Base-by-base conservation (phyloP, 371 early-diverging fungal genomes). In the Mortierella sp. region DNA sequence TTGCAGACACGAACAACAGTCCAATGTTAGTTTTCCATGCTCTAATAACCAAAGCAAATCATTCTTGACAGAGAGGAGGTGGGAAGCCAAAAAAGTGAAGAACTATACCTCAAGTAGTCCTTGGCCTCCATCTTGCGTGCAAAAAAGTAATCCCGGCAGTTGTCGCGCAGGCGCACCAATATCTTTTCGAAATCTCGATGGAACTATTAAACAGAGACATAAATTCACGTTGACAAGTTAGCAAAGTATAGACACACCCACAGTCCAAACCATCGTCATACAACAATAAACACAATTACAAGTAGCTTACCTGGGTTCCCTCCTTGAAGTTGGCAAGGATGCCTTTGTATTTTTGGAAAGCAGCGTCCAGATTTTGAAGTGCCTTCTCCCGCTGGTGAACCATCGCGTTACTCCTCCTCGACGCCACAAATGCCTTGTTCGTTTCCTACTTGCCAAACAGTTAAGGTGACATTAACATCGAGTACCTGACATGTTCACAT, bases 101-200 rank as follows among this genome's bases (percentile, higher is more conserved):
- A 8, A 0, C 19, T 19, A 21, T 78, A 84, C 90, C 88, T 88
- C 79, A 89, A 63, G 55, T 91, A 71, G 31, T 95, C 95, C 58
- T 91, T 82, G 11, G 95, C 92, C 72, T 96, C 96, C 78, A 96
- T 82, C 74, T 92, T 90, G 72, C 97, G 86, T 1, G 96, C 93
- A 73, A 94, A 80, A 13, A 91, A 91, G 88, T 92, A 96, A 77
- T 96, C 96, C 70, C 83, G 77, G 85, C 94, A 95, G 74, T 91
- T 92, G 57, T 91, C 90, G 71, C 88, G 89, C 70, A 95, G 90
- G 75, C 93, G 90, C 8, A 81, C 73, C 52, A 97, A 72, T 19
- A 92, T 93, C 50, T 91, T 89, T 34, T 93, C 93, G 75, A 96
- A 92, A 70, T 94, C 91, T 3, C 90, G 90, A 79, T 96, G 96